A percentile compares a stretch with the other conserved stretches of the same genome.
These are phyloP conservation scores for Nannizziopsis arthrosporioides DNA, from an alignment of 2,329 filamentous ascomycete genomes.

Conservation along the genomic window DNA sequence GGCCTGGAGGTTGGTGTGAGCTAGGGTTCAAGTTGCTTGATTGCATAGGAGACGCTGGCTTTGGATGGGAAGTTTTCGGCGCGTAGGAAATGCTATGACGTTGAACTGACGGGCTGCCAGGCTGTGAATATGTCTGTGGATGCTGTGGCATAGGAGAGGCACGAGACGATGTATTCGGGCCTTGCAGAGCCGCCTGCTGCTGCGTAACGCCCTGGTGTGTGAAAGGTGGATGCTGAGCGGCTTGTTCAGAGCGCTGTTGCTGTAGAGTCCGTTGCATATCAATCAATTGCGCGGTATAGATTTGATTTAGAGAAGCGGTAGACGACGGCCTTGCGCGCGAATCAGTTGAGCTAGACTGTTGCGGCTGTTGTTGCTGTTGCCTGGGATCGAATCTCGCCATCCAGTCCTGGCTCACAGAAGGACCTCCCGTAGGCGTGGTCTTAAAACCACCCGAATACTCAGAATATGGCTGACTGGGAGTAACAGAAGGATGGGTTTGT, in stretches of 20 bases:
- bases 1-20: background rate
- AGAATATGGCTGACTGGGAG: conserved; percentile 8
- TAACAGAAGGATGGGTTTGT: conserved; percentile 18
- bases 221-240: conserved; percentile 10
- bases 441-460: conserved; percentile 6
- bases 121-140: conserved; percentile 9
- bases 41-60: conserved; percentile 9
- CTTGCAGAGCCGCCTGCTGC: conserved; percentile 1
- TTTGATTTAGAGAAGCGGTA: too few relatives aligned
- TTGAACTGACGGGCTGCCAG: conserved; percentile 9
- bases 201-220: conserved; percentile 11
- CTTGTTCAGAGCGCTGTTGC: too few relatives aligned
- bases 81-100: conserved; percentile 9
- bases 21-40: background rate
- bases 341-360: conserved; percentile 3
- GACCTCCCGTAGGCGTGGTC: conserved; percentile 10
- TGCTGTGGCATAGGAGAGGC: conserved; percentile 11
- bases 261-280: conserved; percentile 4
- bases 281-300: too few relatives aligned
- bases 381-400: conserved; percentile 34
- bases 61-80: conserved; percentile 7
- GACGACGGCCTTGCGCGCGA: background rate
- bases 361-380: conserved; percentile 17
- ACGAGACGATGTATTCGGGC: conserved; percentile 4
- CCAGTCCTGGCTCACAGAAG: conserved; percentile 27